phyloP scores from a whole-genome alignment of 345 rosid species.

The sweet orange (Citrus sinensis) region DNA sequence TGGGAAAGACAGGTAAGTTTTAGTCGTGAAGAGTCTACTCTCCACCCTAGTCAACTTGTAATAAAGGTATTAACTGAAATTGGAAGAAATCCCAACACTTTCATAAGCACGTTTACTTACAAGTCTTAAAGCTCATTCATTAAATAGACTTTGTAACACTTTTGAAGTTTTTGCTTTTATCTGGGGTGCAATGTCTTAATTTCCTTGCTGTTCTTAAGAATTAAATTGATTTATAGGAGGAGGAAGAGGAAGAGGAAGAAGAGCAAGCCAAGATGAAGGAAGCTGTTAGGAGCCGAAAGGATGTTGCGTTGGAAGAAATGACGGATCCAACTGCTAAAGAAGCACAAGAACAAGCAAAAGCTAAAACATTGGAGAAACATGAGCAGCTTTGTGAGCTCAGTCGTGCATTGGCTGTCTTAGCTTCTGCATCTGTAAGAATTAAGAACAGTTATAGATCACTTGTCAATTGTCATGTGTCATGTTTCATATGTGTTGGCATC shows the following conservation, averaged over 20 bases:
- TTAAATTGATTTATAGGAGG: constrained; percentile 49
- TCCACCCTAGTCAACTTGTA: neutral
- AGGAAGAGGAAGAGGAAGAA: constrained; percentile 86
- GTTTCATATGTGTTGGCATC: constrained; percentile 10
- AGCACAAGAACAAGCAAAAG: constrained; percentile 66
- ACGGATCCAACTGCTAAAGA: constrained; percentile 62
- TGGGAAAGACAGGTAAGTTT: neutral
- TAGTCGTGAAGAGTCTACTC: no score
- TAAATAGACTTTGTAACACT: neutral
- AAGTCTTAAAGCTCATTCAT: neutral
- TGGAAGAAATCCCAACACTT: constrained; percentile 7
- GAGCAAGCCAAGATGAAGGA: constrained; percentile 85
- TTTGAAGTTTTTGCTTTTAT: neutral
- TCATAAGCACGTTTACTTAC: neutral
- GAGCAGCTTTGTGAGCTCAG: constrained; percentile 98
- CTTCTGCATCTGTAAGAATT: constrained; percentile 89
- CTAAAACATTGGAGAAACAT: constrained; percentile 84
- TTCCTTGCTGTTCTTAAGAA: neutral
- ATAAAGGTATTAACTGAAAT: neutral
- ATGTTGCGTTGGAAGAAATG: constrained; percentile 85
- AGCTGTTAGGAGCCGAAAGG: constrained; percentile 57
- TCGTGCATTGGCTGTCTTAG: constrained; percentile 91
- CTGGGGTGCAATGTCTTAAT: neutral
- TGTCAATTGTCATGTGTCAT: neutral
- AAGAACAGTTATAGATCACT: neutral